Percentiles rank a stretch among this genome's conserved stretches.
These are phyloP conservation scores for Gossypium lobatum DNA, from an alignment of 441 rosid species.

Conservation along the genomic window DNA sequence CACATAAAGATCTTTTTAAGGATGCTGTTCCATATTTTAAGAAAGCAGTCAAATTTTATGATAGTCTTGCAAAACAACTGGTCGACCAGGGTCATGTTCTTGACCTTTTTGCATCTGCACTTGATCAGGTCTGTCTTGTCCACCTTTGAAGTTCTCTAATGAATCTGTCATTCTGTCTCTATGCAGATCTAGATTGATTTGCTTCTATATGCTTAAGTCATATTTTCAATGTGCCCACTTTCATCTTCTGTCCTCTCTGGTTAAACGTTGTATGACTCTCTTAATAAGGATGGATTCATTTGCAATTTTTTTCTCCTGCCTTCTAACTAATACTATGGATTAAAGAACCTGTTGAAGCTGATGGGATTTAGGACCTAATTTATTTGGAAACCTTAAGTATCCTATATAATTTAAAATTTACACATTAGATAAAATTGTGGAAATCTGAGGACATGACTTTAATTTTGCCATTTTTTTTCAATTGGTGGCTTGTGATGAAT, in stretches of 20 bases:
- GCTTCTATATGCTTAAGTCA: neutral
- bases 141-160: slow-evolving; percentile 1
- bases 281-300: neutral
- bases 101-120: slow-evolving; percentile 99
- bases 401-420: neutral
- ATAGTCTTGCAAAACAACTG: slow-evolving; percentile 81
- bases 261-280: neutral
- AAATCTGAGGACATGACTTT: neutral
- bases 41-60: slow-evolving; percentile 94
- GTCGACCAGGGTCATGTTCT: slow-evolving; percentile 95
- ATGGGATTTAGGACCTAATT: neutral
- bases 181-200: neutral
- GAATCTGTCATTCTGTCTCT: neutral
- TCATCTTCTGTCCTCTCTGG: neutral
- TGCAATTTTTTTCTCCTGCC: neutral
- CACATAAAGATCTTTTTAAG: slow-evolving; percentile 98
- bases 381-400: neutral
- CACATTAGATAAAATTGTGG: neutral
- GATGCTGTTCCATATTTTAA: slow-evolving; percentile 95
- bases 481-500: neutral
- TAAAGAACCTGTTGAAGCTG: neutral
- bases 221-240: neutral
- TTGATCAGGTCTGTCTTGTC: slow-evolving; percentile 78
- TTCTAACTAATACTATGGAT: neutral
- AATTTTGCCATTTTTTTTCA: neutral